Evolutionary conservation across 2,329 filamentous ascomycete species (phyloP), one percentile per base, ranked within the genome.

Genomic region (Microascus cirrosus): DNA sequence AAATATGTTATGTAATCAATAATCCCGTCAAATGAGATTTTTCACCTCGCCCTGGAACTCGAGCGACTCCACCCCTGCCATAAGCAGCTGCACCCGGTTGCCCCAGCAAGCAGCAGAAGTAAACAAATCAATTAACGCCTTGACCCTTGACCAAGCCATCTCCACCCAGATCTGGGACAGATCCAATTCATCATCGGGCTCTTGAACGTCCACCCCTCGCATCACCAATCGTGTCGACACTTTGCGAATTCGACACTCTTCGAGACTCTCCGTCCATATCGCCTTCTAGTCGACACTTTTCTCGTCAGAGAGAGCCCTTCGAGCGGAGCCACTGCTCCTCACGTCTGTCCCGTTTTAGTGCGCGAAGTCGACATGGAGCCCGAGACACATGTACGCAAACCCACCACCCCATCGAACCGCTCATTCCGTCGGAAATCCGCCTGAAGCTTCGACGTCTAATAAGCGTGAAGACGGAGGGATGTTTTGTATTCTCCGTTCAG

Each of bases 251-350:
- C 39, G n/a, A n/a, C 39, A n/a, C 39, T 45, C 39, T 2, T 7
- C 39, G n/a, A n/a, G n/a, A 13, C 39, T 45, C 7, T 18, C 15
- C 11, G 39, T 45, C 8, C 39, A 42, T n/a, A 42, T 8, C 28
- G 28, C 28, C 28, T 4, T 8, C 4, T 32, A 32, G 4, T 32
- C 28, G 18, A 45, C 15, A 45, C 39, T 15, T 50, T 50, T 50
- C n/a, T 50, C 28, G n/a, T 53, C 51, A 6, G 35, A 22, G 22
- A 53, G 50, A 22, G 22, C 15, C n/a, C 11, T 25, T 8, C 52
- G 35, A 45, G 39, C 45, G 66, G 71, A 72, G 67, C 69, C 70
- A 59, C 62, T 71, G 68, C 70, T 73, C 65, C 68, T 73, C 62
- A 66, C 62, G 58, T 66, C 68, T 61, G 61, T 69, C 59, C 59